These are phyloP conservation scores for Amphirosellinia nigrospora DNA, from an alignment of 495 filamentous ascomycete genomes.

Conservation along the genomic window DNA sequence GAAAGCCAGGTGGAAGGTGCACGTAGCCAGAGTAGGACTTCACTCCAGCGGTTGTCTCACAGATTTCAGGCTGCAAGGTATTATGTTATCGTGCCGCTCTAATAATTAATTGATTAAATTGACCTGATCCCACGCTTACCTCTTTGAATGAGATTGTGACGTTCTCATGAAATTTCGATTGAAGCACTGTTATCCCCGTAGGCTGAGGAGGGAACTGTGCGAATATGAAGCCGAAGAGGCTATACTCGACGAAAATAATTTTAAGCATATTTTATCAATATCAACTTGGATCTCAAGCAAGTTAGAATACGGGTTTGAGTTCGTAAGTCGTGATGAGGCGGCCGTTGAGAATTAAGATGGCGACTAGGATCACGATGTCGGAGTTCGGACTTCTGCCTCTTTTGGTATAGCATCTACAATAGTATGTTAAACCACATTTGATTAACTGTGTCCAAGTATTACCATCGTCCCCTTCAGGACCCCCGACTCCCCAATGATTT, in stretches of 20 bases:
- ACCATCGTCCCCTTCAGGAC: not conserved
- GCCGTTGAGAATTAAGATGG: not conserved
- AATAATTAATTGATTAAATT: not conserved
- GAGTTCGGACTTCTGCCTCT: slow-evolving; percentile 8
- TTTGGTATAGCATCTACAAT: not conserved
- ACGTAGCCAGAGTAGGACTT: slow-evolving; percentile 63
- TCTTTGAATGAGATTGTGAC: slow-evolving; percentile 68
- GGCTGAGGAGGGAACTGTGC: slow-evolving; percentile 36
- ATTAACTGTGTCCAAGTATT: not conserved
- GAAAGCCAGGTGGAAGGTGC: slow-evolving; percentile 40
- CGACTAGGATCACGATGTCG: not conserved
- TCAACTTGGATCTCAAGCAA: not conserved
- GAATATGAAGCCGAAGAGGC: slow-evolving; percentile 55
- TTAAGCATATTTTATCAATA: not conserved
- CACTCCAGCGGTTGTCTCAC: slow-evolving; percentile 58
- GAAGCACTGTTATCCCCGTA: slow-evolving; percentile 56
- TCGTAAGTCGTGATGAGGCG: not conserved
- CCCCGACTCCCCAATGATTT: not conserved
- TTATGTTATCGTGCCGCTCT: not conserved
- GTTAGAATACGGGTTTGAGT: too few species aligned
- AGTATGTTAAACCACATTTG: not conserved
- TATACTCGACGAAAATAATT: not conserved
- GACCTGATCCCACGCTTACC: slow-evolving; percentile 40
- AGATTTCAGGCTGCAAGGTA: slow-evolving; percentile 45
- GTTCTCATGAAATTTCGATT: slow-evolving; percentile 62